These are phyloP conservation scores for Beauveria caledonica DNA, from an alignment of 2,329 filamentous ascomycete species.

Conservation along the genomic window DNA sequence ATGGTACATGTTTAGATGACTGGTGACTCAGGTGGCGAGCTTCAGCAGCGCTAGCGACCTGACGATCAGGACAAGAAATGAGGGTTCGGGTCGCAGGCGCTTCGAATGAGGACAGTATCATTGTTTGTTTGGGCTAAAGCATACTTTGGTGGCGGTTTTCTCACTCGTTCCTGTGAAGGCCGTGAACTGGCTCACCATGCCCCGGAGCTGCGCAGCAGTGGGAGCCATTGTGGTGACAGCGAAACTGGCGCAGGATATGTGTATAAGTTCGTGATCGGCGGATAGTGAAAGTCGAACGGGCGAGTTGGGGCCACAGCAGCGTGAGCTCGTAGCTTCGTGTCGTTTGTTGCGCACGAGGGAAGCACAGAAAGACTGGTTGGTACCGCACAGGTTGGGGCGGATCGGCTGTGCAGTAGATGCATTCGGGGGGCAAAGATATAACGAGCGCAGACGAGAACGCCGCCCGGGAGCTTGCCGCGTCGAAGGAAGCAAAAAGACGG, in stretches of 20 bases:
- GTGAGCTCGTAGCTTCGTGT: background rate
- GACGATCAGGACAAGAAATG: background rate
- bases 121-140: slow-evolving; percentile 17
- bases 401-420: background rate
- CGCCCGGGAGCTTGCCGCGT: background rate
- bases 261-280: background rate
- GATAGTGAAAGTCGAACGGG: background rate
- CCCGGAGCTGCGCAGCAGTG: slow-evolving; percentile 31
- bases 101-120: background rate
- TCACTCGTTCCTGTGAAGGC: slow-evolving; percentile 35
- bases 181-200: slow-evolving; percentile 33
- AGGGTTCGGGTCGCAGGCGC: background rate
- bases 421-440: background rate
- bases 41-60: background rate
- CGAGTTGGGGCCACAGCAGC: background rate
- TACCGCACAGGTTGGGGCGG: background rate
- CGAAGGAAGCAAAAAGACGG: background rate
- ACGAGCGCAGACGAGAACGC: background rate
- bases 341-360: background rate
- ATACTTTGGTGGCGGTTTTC: slow-evolving; percentile 36
- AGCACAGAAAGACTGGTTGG: background rate
- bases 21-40: background rate
- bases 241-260: background rate
- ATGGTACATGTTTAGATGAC: background rate
- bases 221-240: slow-evolving; percentile 25